Base-by-base conservation (phyloP, 768 basidiomycete species). In the Lactifluus subvellereus region DNA sequence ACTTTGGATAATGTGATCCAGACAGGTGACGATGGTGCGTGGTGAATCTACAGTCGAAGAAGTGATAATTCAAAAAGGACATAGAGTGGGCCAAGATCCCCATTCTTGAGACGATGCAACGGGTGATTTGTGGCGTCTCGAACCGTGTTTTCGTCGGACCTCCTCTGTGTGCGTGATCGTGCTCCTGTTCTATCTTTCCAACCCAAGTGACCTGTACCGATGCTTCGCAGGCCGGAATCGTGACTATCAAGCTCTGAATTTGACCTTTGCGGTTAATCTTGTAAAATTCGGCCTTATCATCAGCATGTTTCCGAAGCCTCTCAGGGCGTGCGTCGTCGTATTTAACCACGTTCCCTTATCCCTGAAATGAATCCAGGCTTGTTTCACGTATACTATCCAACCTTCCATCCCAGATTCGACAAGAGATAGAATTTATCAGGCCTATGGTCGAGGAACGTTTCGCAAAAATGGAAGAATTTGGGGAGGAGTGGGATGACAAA, bases 241-340 rank as follows among this genome's bases (percentile, higher is more conserved):
- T 9, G 79, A 76, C 40, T 83, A 77, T 59, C 70, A 74, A 27
- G 67, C 70, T 3, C 66, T 80, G 18, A 74, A 74, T 55, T 69
- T 75, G n/a, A 61, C 71, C 33, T 79, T 76, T 55, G 71, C 80
- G 4, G 59, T 72, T 13, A 71, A 77, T 20, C 70, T 82, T 22
- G 60, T 76, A 13, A 73, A 67, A 33, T 69, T 71, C 3, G 71
- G 71, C 0, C 32, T 52, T 1, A 70, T 74, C 20, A 71, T 83
- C 38, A 72, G 72, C n/a, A 42, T 77, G 13, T 74, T 79, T 59
- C 82, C 82, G 0, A 53, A 64, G 20, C 72, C 78, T 61, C 58
- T 82, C 22, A 76, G 74, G 66, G 78, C 79, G 82, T 82, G 61
- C 53, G 78, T 6, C 4, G 38, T 13, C 22, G 18, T 33, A 1